Percentiles rank a stretch among this genome's conserved stretches.
These are phyloP conservation scores for Gossypium trilobum DNA, from an alignment of 441 rosid genomes.

Conservation along the genomic window DNA sequence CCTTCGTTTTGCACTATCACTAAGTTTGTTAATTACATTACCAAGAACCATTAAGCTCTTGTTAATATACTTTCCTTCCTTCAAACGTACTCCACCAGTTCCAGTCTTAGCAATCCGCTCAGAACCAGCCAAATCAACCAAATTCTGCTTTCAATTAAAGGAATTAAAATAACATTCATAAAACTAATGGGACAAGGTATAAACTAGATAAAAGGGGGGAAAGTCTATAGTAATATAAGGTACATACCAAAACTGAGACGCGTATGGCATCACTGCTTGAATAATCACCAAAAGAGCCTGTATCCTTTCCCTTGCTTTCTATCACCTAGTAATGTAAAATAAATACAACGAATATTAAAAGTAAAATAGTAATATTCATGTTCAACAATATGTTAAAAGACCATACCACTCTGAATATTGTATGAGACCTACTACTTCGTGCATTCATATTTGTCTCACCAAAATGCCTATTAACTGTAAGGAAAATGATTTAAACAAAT, in stretches of 20 bases:
- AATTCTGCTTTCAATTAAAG: conserved; percentile 44
- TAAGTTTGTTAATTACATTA: conserved; percentile 84
- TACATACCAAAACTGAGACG: conserved; percentile 74
- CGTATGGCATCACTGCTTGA: conserved; percentile 61
- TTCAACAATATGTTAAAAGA: neutral
- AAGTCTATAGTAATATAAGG: neutral
- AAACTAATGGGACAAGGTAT: neutral
- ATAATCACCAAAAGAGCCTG: conserved; percentile 24
- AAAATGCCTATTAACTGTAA: conserved; percentile 73
- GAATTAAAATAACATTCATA: conserved; percentile 11
- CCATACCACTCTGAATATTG: conserved; percentile 87
- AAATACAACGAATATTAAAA: neutral
- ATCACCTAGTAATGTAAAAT: conserved; percentile 48
- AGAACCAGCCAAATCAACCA: conserved; percentile 92
- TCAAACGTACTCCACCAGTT: conserved; percentile 79
- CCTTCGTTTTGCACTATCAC: conserved; percentile 74
- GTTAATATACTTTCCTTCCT: conserved; percentile 86
- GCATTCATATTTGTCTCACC: conserved; percentile 95
- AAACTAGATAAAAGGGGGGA: neutral
- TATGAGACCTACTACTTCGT: conserved; percentile 92
- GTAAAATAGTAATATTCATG: neutral
- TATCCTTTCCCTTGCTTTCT: conserved; percentile 74
- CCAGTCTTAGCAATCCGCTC: conserved; percentile 85
- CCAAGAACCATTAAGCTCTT: conserved; percentile 95
- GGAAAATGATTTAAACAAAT: neutral